Percentiles rank a stretch among this genome's conserved stretches.
Evolutionary conservation across 352 stramenopile species (phyloP).

Genomic region (Phytophthora meadii): DNA sequence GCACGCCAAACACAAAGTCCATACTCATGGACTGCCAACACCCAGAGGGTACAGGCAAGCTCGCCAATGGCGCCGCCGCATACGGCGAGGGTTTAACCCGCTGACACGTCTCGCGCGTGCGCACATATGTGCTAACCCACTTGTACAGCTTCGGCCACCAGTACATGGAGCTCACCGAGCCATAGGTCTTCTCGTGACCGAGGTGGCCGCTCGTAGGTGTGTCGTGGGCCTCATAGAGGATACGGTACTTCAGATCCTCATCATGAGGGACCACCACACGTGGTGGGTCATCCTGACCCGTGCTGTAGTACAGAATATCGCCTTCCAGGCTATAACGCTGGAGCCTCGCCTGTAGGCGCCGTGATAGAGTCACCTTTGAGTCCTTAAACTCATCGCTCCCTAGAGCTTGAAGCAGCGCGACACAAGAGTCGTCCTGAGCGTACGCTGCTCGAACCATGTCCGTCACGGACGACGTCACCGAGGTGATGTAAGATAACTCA

Average conservation of each 20-base stretch:
- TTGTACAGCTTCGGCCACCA: conserved; percentile 34
- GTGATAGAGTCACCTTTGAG: too few relatives aligned
- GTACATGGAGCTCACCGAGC: background rate
- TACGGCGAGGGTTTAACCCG: conserved; percentile 1
- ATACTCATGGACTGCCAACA: conserved; percentile 1
- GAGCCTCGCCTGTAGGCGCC: too few relatives aligned
- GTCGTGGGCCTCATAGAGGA: conserved; percentile 25
- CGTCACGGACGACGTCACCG: too few relatives aligned
- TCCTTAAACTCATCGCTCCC: too few relatives aligned
- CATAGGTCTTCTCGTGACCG: conserved; percentile 31
- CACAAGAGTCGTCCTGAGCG: too few relatives aligned
- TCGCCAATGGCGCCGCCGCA: background rate
- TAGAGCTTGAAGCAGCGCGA: too few relatives aligned
- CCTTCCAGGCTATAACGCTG: conserved; percentile 5
- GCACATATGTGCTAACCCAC: conserved; percentile 25
- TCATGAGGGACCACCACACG: conserved; percentile 13
- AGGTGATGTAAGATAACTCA: too few relatives aligned
- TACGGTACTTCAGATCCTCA: conserved; percentile 24
- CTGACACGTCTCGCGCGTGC: conserved; percentile 22
- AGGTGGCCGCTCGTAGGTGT: too few relatives aligned
- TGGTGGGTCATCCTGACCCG: background rate
- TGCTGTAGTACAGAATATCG: conserved; percentile 1
- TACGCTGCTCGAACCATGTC: too few relatives aligned
- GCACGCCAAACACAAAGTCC: conserved; percentile 3
- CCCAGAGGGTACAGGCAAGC: background rate